Evolutionary conservation across 441 rosid species (phyloP).

Genomic region (Populus hybrid): DNA sequence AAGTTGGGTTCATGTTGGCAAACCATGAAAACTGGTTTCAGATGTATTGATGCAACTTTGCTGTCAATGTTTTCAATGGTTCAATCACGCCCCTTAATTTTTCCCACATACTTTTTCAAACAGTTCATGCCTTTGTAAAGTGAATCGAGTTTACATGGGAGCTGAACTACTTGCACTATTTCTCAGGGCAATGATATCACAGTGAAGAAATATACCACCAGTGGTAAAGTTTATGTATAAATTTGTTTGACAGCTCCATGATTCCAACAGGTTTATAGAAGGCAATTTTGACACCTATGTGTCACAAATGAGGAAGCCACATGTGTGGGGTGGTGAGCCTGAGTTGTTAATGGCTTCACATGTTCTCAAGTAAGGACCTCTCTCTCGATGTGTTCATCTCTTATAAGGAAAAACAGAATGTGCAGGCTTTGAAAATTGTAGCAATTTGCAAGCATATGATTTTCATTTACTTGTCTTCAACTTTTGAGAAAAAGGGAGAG

Average conservation of each 20-base stretch:
- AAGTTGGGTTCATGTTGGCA: background rate
- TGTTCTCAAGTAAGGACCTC: conserved; percentile 58
- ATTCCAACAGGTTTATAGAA: conserved; percentile 74
- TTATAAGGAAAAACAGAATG: background rate
- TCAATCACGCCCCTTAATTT: background rate
- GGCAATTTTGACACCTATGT: conserved; percentile 87
- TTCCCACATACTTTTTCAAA: background rate
- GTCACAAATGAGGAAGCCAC: conserved; percentile 69
- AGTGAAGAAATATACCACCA: background rate
- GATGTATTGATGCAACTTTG: background rate
- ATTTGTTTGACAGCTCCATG: conserved; percentile 13
- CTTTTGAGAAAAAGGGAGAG: background rate
- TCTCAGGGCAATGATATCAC: background rate
- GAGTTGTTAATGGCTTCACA: conserved; percentile 94
- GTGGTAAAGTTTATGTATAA: background rate
- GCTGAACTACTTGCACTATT: background rate
- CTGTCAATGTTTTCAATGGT: background rate
- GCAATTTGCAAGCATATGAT: background rate
- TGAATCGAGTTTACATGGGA: background rate
- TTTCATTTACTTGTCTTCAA: background rate
- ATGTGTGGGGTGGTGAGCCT: conserved; percentile 98
- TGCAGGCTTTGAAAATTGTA: background rate
- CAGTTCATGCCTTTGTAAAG: background rate
- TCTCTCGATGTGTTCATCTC: background rate
- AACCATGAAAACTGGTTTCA: conserved; percentile 7